Evolutionary conservation across 768 basidiomycete species (phyloP).

Genomic region (Cystofilobasidium bisporidii): DNA sequence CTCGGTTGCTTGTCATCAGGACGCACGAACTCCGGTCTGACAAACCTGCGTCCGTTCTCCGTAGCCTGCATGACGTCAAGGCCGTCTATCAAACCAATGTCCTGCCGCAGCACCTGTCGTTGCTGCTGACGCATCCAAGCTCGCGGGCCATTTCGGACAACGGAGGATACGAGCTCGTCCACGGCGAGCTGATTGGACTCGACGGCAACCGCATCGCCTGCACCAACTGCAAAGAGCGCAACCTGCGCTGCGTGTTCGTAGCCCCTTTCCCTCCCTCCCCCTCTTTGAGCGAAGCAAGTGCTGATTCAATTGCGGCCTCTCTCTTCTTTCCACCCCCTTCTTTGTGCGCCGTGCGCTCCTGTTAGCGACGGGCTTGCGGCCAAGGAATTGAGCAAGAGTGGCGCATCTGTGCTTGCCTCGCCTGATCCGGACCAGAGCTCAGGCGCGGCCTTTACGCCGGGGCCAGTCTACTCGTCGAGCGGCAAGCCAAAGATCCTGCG

Average conservation of each 20-base stretch:
- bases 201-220: slow-evolving; percentile 49
- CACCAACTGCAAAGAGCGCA: slow-evolving; percentile 81
- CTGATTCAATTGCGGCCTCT: no score
- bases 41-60: slow-evolving; percentile 40
- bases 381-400: slow-evolving; percentile 50
- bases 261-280: not conserved
- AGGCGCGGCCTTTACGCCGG: no score
- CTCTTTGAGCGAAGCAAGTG: not conserved
- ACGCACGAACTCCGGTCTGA: no score
- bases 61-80: slow-evolving; percentile 59
- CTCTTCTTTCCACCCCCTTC: no score
- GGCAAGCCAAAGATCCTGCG: slow-evolving; percentile 27
- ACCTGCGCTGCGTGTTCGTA: slow-evolving; percentile 84
- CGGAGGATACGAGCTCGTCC: slow-evolving; percentile 26
- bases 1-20: no score
- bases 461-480: not conserved
- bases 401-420: slow-evolving; percentile 48
- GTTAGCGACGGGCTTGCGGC: slow-evolving; percentile 81
- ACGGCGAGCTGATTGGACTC: slow-evolving; percentile 19
- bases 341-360: no score
- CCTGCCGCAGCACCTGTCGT: not conserved
- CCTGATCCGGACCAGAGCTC: no score
- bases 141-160: slow-evolving; percentile 25
- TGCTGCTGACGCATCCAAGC: slow-evolving; percentile 26
- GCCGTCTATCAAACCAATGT: slow-evolving; percentile 35